Conservation (phyloP, 192 early-diverging fungal genomes). For the Backusella sp. region DNA sequence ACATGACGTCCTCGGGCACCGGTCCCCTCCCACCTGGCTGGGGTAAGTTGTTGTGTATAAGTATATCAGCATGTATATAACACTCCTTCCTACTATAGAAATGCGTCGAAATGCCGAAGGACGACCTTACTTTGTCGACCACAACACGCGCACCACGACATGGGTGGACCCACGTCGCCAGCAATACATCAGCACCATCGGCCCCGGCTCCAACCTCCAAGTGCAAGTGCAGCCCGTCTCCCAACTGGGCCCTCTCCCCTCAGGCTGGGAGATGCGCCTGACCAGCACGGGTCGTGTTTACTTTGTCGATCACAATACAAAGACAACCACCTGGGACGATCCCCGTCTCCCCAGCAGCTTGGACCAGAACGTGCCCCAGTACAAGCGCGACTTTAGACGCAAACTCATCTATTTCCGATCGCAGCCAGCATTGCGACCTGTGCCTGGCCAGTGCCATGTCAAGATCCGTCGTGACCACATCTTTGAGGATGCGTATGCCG, state of each 20-base stretch:
- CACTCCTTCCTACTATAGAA: slow-evolving; percentile 8
- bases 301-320: slow-evolving; percentile 98
- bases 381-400: slow-evolving; percentile 97
- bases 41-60: slow-evolving; percentile 46
- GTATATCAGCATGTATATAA: too few relatives aligned
- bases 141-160: slow-evolving; percentile 85
- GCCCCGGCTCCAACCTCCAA: slow-evolving; percentile 53
- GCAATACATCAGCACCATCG: slow-evolving; percentile 56
- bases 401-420: slow-evolving; percentile 97
- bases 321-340: slow-evolving; percentile 98
- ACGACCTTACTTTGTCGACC: slow-evolving; percentile 88
- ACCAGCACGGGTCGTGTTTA: slow-evolving; percentile 93
- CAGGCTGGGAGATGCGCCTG: slow-evolving; percentile 98
- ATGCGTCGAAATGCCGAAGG: slow-evolving; percentile 34
- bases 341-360: slow-evolving; percentile 81
- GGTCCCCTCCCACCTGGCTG: slow-evolving; percentile 83
- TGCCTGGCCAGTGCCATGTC: slow-evolving; percentile 90
- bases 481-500: slow-evolving; percentile 95
- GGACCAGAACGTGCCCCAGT: slow-evolving; percentile 93
- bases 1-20: slow-evolving; percentile 48
- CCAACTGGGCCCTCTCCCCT: slow-evolving; percentile 86
- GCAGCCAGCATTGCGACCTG: slow-evolving; percentile 88
- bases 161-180: slow-evolving; percentile 87
- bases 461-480: slow-evolving; percentile 86
- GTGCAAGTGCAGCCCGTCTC: slow-evolving; percentile 72